Evolutionary conservation across 768 basidiomycete genomes (phyloP), one percentile per base, ranked within the genome.

Genomic region (Cystofilobasidium ferigula): DNA sequence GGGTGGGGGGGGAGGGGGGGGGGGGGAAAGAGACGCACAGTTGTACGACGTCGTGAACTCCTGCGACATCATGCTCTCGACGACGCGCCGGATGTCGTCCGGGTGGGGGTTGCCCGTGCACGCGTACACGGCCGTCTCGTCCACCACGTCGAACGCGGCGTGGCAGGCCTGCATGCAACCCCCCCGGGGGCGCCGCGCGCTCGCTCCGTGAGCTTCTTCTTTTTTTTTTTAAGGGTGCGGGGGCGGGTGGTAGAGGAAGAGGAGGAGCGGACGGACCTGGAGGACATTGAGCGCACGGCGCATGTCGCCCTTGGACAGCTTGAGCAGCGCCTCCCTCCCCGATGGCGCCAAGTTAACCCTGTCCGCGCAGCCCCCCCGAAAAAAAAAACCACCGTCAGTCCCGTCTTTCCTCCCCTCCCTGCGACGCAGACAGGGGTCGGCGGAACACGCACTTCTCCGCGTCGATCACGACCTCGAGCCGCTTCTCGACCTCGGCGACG

Each of bases 31-130:
- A 28, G 61, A 71, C 74, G 73, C 47, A 79, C 79, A 71, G 22
- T 72, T 72, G 74, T 92, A 92, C 22, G 87, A 85, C 0, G 87
- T 92, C 1, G 90, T 91, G 70, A 98, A 98, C 71, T 95, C 92
- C 71, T 97, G 92, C 5, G 86, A 83, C 73, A 98, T 83, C 95
- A 99, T 98, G 12, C 88, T 89, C 69, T 89, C 86, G 36, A 98
- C 89, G 45, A 99, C 87, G 14, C 84, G 82, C 73, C 93, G 90
- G 54, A 99, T 90, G 76, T 99, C 95, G 32, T 83, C 82, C 0
- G 95, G 95, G 74, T 97, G 92, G 24, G 95, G 95, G 71, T 85
- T 93, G 45, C 95, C 95, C 0, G 95, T 98, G 75, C 94, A 98
- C 70, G 87, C 89, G 76, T 98, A 99, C 28, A 99, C 84, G 69